Percentiles rank a stretch among this genome's conserved stretches.
phyloP scores from a whole-genome alignment of 208 protist genomes.

The Crithidia fasciculata region DNA sequence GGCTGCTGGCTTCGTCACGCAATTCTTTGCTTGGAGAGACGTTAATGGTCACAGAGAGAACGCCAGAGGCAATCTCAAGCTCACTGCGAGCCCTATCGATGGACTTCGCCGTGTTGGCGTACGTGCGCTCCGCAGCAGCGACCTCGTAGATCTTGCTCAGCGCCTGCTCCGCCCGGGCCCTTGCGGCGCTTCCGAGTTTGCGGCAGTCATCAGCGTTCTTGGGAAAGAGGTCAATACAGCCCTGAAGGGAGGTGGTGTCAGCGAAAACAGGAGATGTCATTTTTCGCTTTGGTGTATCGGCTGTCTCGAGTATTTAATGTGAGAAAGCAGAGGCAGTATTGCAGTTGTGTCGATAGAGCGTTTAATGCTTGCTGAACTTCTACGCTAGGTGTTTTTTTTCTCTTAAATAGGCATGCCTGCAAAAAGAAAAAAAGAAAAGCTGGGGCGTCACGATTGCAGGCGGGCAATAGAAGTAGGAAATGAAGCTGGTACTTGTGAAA shows the following conservation, averaged over 20 bases:
- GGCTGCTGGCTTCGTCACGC: constrained; percentile 50
- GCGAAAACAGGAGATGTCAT: constrained; percentile 64
- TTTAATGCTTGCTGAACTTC: no score
- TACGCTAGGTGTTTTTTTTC: no score
- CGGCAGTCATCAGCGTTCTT: constrained; percentile 54
- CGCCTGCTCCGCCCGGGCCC: constrained; percentile 45
- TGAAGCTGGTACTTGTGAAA: no score
- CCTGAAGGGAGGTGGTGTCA: constrained; percentile 43
- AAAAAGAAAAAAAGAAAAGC: constrained; percentile 12
- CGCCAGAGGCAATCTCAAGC: constrained; percentile 55
- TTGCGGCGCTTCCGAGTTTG: constrained; percentile 49
- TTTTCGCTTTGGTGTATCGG: background rate
- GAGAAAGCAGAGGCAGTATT: no score
- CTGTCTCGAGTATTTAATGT: no score
- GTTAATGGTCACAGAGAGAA: constrained; percentile 67
- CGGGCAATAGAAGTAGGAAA: no score
- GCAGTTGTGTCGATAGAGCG: no score
- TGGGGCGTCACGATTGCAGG: no score
- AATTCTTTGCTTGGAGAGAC: constrained; percentile 61
- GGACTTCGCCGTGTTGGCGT: constrained; percentile 57
- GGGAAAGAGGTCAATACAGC: constrained; percentile 71
- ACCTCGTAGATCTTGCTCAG: constrained; percentile 56
- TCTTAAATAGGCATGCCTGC: background rate
- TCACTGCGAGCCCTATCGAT: constrained; percentile 63
- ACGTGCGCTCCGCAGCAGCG: constrained; percentile 38